Evolutionary conservation across 2,329 filamentous ascomycete genomes (phyloP).

Genomic region (Monosporascus sp.): DNA sequence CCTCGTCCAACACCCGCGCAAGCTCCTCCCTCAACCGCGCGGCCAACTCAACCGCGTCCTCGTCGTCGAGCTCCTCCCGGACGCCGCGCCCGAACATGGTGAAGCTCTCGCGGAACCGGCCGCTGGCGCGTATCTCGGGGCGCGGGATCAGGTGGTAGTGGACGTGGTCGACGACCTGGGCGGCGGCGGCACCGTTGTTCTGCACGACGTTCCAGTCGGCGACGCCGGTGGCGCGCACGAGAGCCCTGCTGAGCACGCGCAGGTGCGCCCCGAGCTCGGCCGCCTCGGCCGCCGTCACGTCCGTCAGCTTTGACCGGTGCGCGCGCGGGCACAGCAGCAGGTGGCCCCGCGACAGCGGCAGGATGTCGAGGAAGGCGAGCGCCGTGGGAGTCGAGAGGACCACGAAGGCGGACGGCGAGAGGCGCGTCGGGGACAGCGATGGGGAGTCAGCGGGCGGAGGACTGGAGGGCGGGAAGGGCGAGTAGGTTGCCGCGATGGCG

Average conservation of each 20-base stretch:
- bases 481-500: slow-evolving; percentile 46
- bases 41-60: slow-evolving; percentile 60
- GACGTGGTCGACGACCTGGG: slow-evolving; percentile 87
- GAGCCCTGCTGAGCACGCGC: slow-evolving; percentile 65
- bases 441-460: slow-evolving; percentile 35
- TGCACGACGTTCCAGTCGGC: slow-evolving; percentile 94
- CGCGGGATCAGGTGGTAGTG: slow-evolving; percentile 94
- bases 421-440: slow-evolving; percentile 18
- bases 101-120: slow-evolving; percentile 57
- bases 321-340: slow-evolving; percentile 72
- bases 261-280: slow-evolving; percentile 63
- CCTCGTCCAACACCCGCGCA: slow-evolving; percentile 39
- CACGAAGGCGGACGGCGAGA: slow-evolving; percentile 47
- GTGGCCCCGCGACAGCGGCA: slow-evolving; percentile 80
- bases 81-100: slow-evolving; percentile 77
- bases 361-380: slow-evolving; percentile 87
- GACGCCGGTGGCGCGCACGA: slow-evolving; percentile 64
- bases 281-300: slow-evolving; percentile 59
- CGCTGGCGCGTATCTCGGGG: slow-evolving; percentile 57
- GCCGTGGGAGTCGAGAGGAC: slow-evolving; percentile 73
- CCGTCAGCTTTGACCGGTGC: slow-evolving; percentile 73
- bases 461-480: slow-evolving; percentile 37
- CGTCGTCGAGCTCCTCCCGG: slow-evolving; percentile 70
- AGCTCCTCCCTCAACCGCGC: slow-evolving; percentile 46
- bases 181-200: slow-evolving; percentile 86